phyloP scores from a whole-genome alignment of 1,284 basidiomycete genomes.

The Tremellales sp. region DNA sequence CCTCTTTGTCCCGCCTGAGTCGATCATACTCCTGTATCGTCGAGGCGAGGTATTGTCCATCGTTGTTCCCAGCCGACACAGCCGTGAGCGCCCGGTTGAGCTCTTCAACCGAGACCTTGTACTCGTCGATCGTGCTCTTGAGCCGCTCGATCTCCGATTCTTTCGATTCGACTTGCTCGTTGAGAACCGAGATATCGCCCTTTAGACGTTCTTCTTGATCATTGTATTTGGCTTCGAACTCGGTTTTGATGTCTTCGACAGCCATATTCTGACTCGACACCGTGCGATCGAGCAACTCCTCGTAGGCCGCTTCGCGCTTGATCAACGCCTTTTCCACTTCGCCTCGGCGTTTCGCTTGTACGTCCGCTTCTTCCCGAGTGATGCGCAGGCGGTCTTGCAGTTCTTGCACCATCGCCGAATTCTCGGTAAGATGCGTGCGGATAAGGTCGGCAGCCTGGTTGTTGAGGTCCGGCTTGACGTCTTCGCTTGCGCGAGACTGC shows the following conservation, averaged over 20 bases:
- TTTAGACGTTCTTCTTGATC: constrained; percentile 85
- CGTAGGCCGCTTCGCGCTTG: constrained; percentile 86
- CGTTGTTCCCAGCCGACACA: constrained; percentile 92
- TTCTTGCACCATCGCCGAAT: constrained; percentile 78
- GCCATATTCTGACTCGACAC: constrained; percentile 45
- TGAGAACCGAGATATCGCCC: constrained; percentile 82
- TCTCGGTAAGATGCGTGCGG: constrained; percentile 81
- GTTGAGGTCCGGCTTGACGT: constrained; percentile 62
- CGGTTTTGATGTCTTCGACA: constrained; percentile 84
- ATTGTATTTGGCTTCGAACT: constrained; percentile 89
- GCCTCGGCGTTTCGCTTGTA: constrained; percentile 73
- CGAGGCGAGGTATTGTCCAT: constrained; percentile 92
- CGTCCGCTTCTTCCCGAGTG: constrained; percentile 87
- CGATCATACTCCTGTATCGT: constrained; percentile 96
- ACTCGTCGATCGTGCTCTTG: constrained; percentile 81
- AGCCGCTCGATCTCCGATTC: constrained; percentile 79
- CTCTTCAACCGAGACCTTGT: constrained; percentile 96
- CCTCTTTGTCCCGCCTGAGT: constrained; percentile 92
- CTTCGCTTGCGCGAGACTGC: constrained; percentile 17
- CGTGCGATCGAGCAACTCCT: constrained; percentile 71
- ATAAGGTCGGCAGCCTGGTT: constrained; percentile 58
- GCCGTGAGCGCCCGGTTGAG: constrained; percentile 96
- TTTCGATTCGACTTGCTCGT: constrained; percentile 84
- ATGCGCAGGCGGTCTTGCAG: constrained; percentile 84
- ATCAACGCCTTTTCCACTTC: constrained; percentile 81